Base-by-base conservation (phyloP, 176 grass and related monocot species). In the Saccharum spontaneum region DNA sequence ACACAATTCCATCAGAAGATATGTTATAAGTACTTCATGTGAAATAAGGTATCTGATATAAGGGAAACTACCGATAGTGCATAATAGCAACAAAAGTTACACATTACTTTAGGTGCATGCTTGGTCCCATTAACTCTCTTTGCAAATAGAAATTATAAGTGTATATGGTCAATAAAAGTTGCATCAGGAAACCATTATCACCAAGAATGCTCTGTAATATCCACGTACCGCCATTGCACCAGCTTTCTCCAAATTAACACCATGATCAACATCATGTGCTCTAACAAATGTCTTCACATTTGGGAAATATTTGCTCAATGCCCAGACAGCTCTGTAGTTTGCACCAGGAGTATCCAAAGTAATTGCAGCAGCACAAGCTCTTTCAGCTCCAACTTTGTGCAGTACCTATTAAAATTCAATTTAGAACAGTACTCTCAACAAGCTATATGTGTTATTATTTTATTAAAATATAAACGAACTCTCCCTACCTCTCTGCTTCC, bases 281-380 rank as follows among this genome's bases (percentile, higher is more conserved):
- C 94, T 86, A 77, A 99, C 97, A 84, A 99, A 99, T 76, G 97
- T 99, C 76, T 99, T 99, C 37, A 97, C 90, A 67, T 99, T 90
- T 66, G 97, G 94, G 67, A 94, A 99, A 85, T 99, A 97, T 92
- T 99, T 99, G 82, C 66, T 99, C 79, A 97, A 85, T 79, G 97
- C 94, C 97, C 97, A 99, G 76, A 99, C 92, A 82, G 97, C 87
- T 92, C 97, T 91, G 83, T 99, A 99, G 76, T 99, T 99, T 44
- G 97, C 97, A 86, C 94, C 97, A 46, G 94, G 97, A 72, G 97
- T 99, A 90, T 98, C 97, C 87, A 98, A 87, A 89, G 97, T 93
- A 78, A 99, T 99, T 28, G 97, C 97, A 82, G 91, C 93, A 89
- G 97, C 97, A 46, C 93, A 99, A 76, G 97, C 97, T 83, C 97